These are phyloP conservation scores for Mortierella sp. DNA, from an alignment of 371 early-diverging fungal genomes.

Conservation along the genomic window DNA sequence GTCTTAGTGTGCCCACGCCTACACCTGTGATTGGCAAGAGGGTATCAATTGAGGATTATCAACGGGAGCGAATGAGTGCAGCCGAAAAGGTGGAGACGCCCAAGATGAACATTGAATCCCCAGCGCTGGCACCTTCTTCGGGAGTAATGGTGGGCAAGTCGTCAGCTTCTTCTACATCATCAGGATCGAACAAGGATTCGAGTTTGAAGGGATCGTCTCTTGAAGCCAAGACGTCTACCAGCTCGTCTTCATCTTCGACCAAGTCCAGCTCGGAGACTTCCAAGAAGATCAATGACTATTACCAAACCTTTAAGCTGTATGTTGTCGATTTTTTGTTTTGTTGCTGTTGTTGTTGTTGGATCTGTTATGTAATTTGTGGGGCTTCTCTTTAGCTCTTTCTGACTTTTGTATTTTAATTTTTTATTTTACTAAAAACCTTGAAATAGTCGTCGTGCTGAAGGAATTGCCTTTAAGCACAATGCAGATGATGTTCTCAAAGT, in stretches of 20 bases:
- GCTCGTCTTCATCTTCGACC: conserved; percentile 9
- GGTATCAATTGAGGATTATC: conserved; percentile 47
- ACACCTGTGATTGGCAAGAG: conserved; percentile 19
- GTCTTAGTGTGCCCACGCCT: neutral
- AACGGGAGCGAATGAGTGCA: conserved; percentile 26
- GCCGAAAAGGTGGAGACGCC: conserved; percentile 42
- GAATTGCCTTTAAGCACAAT: conserved; percentile 34
- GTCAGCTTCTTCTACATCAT: neutral
- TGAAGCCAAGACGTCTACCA: conserved; percentile 24
- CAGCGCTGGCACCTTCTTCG: conserved; percentile 19
- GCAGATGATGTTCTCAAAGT: conserved; percentile 37
- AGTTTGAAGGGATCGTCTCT: conserved; percentile 1
- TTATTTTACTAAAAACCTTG: neutral
- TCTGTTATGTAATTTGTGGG: neutral
- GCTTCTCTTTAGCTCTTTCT: neutral
- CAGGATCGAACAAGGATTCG: conserved; percentile 11
- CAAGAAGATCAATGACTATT: conserved; percentile 37
- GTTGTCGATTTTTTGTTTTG: conserved; percentile 1
- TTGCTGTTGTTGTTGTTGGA: conserved; percentile 1
- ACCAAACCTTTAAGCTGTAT: conserved; percentile 33
- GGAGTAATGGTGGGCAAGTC: conserved; percentile 12
- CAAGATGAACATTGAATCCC: conserved; percentile 38
- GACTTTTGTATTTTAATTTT: neutral
- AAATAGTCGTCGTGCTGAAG: conserved; percentile 33
- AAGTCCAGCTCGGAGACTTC: conserved; percentile 10